These are phyloP conservation scores for Pythium phragmiticola DNA, from an alignment of 352 stramenopile species.

Conservation along the genomic window DNA sequence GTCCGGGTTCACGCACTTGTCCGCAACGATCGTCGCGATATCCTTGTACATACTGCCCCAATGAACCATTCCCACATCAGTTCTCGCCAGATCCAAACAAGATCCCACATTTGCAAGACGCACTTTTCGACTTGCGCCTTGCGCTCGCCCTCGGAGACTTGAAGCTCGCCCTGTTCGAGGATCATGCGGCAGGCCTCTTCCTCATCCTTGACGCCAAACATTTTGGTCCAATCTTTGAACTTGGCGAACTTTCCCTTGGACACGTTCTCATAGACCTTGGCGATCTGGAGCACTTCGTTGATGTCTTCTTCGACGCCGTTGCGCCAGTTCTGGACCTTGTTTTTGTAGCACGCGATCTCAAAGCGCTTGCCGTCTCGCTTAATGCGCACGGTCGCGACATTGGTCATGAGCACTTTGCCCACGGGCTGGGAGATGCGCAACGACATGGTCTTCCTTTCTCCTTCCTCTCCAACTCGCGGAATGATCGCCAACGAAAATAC, in stretches of 20 bases:
- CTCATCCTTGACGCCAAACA: conserved; percentile 92
- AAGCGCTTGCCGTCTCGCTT: conserved; percentile 96
- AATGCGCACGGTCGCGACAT: conserved; percentile 96
- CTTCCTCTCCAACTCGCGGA: background rate
- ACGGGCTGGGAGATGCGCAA: conserved; percentile 74
- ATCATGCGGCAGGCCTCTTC: conserved; percentile 93
- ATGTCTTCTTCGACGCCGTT: conserved; percentile 98
- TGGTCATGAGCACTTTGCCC: conserved; percentile 92
- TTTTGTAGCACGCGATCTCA: conserved; percentile 99
- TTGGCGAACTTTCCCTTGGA: conserved; percentile 96
- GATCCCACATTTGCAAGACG: background rate
- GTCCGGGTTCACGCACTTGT: conserved; percentile 97
- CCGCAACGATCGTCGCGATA: conserved; percentile 95
- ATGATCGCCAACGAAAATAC: conserved; percentile 3
- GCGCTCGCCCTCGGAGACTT: conserved; percentile 96
- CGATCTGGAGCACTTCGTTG: conserved; percentile 97
- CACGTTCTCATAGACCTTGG: conserved; percentile 97
- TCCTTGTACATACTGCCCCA: conserved; percentile 87
- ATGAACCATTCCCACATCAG: background rate
- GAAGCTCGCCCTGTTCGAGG: conserved; percentile 95
- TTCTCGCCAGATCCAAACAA: background rate
- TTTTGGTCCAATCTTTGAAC: conserved; percentile 92
- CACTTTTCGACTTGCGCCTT: conserved; percentile 91
- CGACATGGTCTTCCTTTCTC: conserved; percentile 13
- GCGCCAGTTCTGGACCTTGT: conserved; percentile 99